Conservation (phyloP, 768 basidiomycete species). For the Psilocybe sp. region DNA sequence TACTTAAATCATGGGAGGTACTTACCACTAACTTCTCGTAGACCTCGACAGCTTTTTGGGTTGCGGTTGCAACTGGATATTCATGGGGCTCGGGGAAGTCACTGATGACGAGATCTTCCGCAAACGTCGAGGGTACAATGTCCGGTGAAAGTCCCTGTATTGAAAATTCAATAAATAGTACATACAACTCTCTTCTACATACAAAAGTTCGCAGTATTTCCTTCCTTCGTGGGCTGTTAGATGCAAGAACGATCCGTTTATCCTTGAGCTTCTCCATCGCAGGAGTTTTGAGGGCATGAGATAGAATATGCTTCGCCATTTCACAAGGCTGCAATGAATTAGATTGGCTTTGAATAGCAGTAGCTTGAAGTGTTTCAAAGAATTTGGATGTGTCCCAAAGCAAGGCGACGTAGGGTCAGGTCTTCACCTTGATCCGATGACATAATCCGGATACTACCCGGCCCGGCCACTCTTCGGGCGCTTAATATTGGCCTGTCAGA, state of each 20-base stretch:
- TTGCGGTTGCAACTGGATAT: constrained; percentile 37
- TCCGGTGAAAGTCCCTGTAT: constrained; percentile 39
- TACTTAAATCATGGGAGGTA: constrained; percentile 33
- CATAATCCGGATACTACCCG: no score
- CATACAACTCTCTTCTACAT: constrained; percentile 27
- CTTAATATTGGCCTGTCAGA: no score
- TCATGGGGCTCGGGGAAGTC: constrained; percentile 60
- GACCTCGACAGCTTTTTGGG: constrained; percentile 34
- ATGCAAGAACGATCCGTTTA: constrained; percentile 83
- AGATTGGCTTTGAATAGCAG: not conserved
- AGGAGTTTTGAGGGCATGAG: constrained; percentile 62
- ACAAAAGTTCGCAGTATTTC: constrained; percentile 82
- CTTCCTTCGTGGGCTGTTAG: constrained; percentile 79
- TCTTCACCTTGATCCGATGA: no score
- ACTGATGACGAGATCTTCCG: constrained; percentile 67
- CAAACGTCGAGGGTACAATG: constrained; percentile 53
- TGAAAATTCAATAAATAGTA: not conserved
- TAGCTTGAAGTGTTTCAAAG: no score
- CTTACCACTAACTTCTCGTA: constrained; percentile 35
- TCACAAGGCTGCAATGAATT: not conserved
- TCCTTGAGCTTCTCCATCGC: constrained; percentile 61
- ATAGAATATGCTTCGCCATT: constrained; percentile 49
- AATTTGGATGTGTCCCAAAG: no score
- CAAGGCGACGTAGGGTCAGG: no score
- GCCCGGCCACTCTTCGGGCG: no score